Evolutionary conservation across 2,329 filamentous ascomycete genomes (phyloP), one percentile per base, ranked within the genome.

Genomic region (Orbilia javanica): DNA sequence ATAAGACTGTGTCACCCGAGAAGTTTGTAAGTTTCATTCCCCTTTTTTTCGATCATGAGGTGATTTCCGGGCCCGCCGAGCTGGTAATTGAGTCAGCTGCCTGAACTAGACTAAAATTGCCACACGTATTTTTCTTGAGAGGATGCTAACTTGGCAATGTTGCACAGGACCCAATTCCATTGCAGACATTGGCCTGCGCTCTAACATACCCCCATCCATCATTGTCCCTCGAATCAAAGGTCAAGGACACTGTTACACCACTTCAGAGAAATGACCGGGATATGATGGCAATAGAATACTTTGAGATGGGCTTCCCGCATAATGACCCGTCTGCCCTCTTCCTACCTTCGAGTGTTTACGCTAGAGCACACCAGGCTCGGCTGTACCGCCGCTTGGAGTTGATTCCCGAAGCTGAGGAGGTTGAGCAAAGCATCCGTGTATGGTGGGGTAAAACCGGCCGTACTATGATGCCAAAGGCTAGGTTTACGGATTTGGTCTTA

Each of bases 171-270:
- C 75, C 75, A 29, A 62, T 79, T 44, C 75, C 75, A 22, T 39
- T 79, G 53, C 75, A 72, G 27, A 79, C 75, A 11, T 50, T 79
- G 67, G 75, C 75, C 36, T 79, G 75, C 31, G 62, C 68, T n/a
- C 53, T 79, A 31, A 73, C 68, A 13, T 73, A 79, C 27, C 53
- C 75, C 2, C 75, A 79, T 57, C 75, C 75, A 11, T 79, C 75
- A 10, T 44, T 79, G 46, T 52, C 68, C 31, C 31, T 73, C 15
- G 60, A 52, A 20, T 73, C 75, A 29, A 73, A 62, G n/a, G 42
- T 67, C 20, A 67, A 68, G 48, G 75, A 79, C 11, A 68, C 63
- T 20, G 66, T 72, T 22, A 79, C 75, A 42, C 75, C 75, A 15
- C 75, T 79, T 44, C 55, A 68, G 29, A 27, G 68, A 42, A 39